A percentile compares a stretch with the other conserved stretches of the same genome.
phyloP scores from a whole-genome alignment of 2,329 filamentous ascomycete species.

The Ophiocordyceps camponoti-rufipedis region DNA sequence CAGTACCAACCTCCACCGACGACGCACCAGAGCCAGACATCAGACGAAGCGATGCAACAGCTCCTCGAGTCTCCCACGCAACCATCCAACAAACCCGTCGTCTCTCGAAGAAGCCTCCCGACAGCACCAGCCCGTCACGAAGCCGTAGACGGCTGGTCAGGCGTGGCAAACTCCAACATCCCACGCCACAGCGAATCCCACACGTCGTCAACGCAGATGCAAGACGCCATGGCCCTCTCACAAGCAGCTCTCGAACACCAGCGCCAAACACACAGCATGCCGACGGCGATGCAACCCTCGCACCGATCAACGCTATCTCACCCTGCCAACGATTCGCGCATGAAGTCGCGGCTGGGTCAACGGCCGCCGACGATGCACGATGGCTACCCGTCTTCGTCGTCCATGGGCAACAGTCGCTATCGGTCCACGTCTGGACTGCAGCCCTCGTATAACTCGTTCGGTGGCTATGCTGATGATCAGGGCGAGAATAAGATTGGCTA shows the following conservation, averaged over 20 bases:
- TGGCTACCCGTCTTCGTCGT: background rate
- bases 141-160: background rate
- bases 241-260: conserved; percentile 8
- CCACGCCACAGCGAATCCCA: background rate
- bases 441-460: conserved; percentile 7
- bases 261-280: conserved; percentile 8
- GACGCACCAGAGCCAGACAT: background rate
- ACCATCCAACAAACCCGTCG: background rate
- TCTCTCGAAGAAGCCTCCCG: background rate
- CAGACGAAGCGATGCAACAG: background rate
- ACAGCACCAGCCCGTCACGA: background rate
- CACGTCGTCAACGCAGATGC: background rate
- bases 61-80: background rate
- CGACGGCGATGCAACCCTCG: conserved; percentile 10
- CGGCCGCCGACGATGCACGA: background rate
- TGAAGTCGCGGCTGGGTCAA: conserved; percentile 17
- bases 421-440: background rate
- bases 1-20: conserved; percentile 5
- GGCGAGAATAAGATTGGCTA: conserved; percentile 8
- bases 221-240: conserved; percentile 1
- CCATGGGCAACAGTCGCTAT: background rate
- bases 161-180: background rate
- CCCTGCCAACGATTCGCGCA: conserved; percentile 7
- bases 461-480: conserved; percentile 4
- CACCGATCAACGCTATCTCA: conserved; percentile 14